Conservation (phyloP, 2,329 filamentous ascomycete genomes). For the Elsinoe arachidis region DNA sequence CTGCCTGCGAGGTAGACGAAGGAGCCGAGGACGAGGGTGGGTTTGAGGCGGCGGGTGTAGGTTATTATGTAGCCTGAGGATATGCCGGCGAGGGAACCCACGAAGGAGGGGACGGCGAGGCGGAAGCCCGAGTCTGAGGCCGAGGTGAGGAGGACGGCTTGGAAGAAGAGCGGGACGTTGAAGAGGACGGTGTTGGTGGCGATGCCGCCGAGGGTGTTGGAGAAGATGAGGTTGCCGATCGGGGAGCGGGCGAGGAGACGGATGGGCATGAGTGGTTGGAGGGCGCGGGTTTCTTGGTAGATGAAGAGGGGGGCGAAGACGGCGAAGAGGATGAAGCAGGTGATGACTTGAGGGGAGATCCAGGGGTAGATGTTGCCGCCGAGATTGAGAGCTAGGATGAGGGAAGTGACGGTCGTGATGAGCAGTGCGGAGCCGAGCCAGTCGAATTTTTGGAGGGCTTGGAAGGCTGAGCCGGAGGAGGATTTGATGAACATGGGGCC, state of each 20-base stretch:
- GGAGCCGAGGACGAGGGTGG: conserved; percentile 31
- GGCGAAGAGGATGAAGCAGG: conserved; percentile 35
- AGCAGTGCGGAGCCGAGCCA: conserved; percentile 41
- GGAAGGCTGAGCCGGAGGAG: conserved; percentile 32
- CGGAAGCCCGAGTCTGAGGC: conserved; percentile 65
- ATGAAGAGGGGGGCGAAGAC: conserved; percentile 34
- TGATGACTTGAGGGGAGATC: conserved; percentile 42
- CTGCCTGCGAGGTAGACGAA: neutral
- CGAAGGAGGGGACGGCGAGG: conserved; percentile 55
- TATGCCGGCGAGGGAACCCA: conserved; percentile 34
- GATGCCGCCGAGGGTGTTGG: conserved; percentile 44
- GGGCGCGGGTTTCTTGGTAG: conserved; percentile 34
- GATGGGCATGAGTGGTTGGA: conserved; percentile 43
- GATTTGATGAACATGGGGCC: conserved; percentile 37
- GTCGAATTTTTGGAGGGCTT: conserved; percentile 42
- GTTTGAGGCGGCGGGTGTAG: conserved; percentile 34
- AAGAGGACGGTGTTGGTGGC: conserved; percentile 53
- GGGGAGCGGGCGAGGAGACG: conserved; percentile 39
- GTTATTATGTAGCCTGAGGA: conserved; percentile 37
- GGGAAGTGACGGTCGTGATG: conserved; percentile 34
- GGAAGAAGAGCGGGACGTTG: conserved; percentile 62
- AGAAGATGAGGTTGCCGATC: conserved; percentile 42
- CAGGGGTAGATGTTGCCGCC: conserved; percentile 46
- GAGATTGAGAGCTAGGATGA: conserved; percentile 33
- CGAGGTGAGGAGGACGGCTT: conserved; percentile 33